Percentiles rank a stretch among this genome's conserved stretches.
phyloP scores from a whole-genome alignment of 1,284 basidiomycete species.

The Apiotrichum montevideense region DNA sequence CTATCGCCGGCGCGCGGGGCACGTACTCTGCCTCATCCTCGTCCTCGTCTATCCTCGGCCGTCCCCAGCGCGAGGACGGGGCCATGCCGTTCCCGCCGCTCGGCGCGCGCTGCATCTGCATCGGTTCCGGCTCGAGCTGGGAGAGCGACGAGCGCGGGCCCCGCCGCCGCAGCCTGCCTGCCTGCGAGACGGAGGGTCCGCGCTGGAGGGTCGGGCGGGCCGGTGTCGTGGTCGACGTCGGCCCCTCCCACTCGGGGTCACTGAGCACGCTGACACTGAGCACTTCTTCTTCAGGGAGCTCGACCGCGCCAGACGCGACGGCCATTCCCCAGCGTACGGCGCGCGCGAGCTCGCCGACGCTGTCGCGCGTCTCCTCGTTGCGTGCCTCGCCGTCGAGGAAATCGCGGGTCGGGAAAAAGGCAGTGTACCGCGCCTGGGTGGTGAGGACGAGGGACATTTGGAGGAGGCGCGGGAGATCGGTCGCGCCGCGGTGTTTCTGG shows the following conservation, averaged over 20 bases:
- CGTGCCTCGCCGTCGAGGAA: slow-evolving; percentile 13
- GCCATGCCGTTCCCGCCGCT: not conserved
- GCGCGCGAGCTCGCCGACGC: slow-evolving; percentile 33
- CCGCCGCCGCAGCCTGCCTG: slow-evolving; percentile 25
- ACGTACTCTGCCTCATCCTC: slow-evolving; percentile 22
- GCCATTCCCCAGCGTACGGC: slow-evolving; percentile 31
- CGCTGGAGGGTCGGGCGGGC: slow-evolving; percentile 17
- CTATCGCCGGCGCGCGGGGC: no score
- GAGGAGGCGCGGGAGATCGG: slow-evolving; percentile 37
- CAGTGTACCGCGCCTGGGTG: slow-evolving; percentile 41
- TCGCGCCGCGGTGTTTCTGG: not conserved
- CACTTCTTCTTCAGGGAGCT: not conserved
- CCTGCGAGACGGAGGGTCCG: slow-evolving; percentile 24
- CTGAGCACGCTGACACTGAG: no score
- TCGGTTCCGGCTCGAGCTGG: slow-evolving; percentile 13
- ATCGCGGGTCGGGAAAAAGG: slow-evolving; percentile 28
- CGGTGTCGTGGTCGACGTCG: not conserved
- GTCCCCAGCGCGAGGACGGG: slow-evolving; percentile 17
- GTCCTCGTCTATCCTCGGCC: slow-evolving; percentile 27
- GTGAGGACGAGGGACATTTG: slow-evolving; percentile 47
- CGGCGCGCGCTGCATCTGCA: not conserved
- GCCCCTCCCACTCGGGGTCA: not conserved
- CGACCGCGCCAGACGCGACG: slow-evolving; percentile 3
- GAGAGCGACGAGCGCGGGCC: slow-evolving; percentile 19
- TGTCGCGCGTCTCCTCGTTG: slow-evolving; percentile 35